phyloP scores from a whole-genome alignment of 768 basidiomycete species.

The Holtermanniella nyarrowii region DNA sequence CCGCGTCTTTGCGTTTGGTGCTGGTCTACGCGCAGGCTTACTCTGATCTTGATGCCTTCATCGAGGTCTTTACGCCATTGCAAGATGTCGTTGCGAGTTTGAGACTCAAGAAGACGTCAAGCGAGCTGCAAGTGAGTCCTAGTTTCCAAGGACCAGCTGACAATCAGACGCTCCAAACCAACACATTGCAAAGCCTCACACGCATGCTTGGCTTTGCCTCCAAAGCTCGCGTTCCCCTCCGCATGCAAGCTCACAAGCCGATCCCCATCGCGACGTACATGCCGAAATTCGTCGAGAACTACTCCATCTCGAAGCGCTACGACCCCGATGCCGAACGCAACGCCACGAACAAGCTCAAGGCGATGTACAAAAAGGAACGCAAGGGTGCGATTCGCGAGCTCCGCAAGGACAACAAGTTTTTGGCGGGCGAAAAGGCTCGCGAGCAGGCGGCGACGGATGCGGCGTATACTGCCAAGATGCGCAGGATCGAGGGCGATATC shows the following conservation, averaged over 20 bases:
- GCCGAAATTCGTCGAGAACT: constrained; percentile 73
- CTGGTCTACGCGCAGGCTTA: constrained; percentile 69
- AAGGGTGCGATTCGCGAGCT: constrained; percentile 96
- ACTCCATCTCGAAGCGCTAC: constrained; percentile 45
- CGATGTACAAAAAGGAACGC: constrained; percentile 84
- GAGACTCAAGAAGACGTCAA: constrained; percentile 45
- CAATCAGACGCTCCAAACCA: constrained; percentile 47
- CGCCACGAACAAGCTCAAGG: constrained; percentile 70
- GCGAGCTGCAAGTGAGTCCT: constrained; percentile 51
- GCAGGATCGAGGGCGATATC: constrained; percentile 54
- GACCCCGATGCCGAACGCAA: constrained; percentile 91
- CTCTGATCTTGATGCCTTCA: constrained; percentile 58
- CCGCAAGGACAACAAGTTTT: constrained; percentile 86
- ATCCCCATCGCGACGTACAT: constrained; percentile 89
- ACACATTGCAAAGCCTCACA: constrained; percentile 47
- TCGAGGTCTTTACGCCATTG: constrained; percentile 72
- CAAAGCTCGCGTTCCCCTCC: constrained; percentile 64
- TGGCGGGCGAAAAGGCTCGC: constrained; percentile 76
- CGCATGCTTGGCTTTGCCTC: constrained; percentile 63
- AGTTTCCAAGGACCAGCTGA: constrained; percentile 5
- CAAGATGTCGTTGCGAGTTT: constrained; percentile 51
- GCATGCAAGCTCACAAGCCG: constrained; percentile 83
- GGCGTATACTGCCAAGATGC: constrained; percentile 71
- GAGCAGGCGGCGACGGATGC: constrained; percentile 75
- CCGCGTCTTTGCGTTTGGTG: constrained; percentile 54